Conservation (phyloP, 2,329 filamentous ascomycete species). For the Colletotrichum spaethianum region DNA sequence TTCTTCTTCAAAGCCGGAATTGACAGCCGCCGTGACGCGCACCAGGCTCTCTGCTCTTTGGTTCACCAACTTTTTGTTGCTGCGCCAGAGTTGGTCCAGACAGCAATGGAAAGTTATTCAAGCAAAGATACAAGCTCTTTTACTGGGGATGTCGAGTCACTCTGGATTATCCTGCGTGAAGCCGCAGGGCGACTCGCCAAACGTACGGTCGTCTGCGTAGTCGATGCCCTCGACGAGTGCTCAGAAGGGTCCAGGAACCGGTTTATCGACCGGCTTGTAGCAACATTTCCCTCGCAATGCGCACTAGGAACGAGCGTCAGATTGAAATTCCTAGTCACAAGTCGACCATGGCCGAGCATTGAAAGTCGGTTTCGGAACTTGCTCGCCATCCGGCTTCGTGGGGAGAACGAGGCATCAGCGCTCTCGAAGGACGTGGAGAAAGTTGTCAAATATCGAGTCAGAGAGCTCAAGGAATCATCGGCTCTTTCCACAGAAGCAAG, state of each 20-base stretch:
- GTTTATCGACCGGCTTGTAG: background rate
- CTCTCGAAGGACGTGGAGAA: constrained; percentile 1
- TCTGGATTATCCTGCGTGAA: background rate
- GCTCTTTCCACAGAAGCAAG: background rate
- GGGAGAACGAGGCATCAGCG: constrained; percentile 22
- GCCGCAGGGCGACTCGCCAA: background rate
- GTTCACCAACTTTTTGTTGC: constrained; percentile 14
- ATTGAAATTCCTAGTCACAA: constrained; percentile 18
- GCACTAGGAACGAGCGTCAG: background rate
- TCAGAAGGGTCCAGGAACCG: background rate
- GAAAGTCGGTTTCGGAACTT: background rate
- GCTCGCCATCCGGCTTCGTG: constrained; percentile 14
- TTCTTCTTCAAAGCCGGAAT: constrained; percentile 40
- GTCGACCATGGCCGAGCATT: constrained; percentile 28
- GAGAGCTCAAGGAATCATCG: background rate
- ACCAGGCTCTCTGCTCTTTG: constrained; percentile 18
- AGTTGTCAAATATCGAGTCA: constrained; percentile 9
- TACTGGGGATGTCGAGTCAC: background rate
- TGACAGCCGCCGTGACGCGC: background rate
- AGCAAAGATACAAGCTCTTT: background rate
- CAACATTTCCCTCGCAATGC: constrained; percentile 6
- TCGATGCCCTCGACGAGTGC: constrained; percentile 39
- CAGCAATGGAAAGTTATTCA: background rate
- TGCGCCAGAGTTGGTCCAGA: background rate
- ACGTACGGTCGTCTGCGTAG: constrained; percentile 4